Evolutionary conservation across 768 basidiomycete species (phyloP), one percentile per base, ranked within the genome.

Genomic region (Termitomyces sp.): DNA sequence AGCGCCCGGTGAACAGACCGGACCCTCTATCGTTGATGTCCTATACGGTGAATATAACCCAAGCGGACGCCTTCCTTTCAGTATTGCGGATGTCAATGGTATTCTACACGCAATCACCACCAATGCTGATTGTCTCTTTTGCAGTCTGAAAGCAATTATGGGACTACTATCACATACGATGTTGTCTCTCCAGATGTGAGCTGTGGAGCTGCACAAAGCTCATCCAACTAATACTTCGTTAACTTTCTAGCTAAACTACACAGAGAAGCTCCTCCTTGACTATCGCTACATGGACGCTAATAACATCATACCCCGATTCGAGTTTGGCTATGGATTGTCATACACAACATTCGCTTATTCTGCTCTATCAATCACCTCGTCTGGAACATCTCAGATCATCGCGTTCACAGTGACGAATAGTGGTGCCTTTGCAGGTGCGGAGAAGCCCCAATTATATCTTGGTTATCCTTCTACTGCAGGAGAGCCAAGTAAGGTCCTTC

Each of bases 31-130:
- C 18, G 80, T 87, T 15, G 91, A 94, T 63, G 79, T 96, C 18
- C 68, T 94, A 5, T 92, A 84, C 60, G 93, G 92, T 0, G 72
- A 71, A 22, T 85, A 84, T 68, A 94, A 92, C 66, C 93, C 92
- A 0, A 82, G 81, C 56, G 87, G 85, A 13, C 79, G 85, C 41
- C 69, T 88, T n/a, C 84, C 86, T 0, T 88, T 85, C 66, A 85
- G 88, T 13, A 88, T 94, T 64, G 87, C 85, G 2, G 86, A 90
- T 65, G 78, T 77, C 74, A 64, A 10, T 6, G 26, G 20, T 8
- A 24, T 20, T 39, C 4, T 5, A 9, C 7, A 10, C n/a, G n/a
- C 5, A 2, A 3, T 29, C 22, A 24, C 37, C 29, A 39, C 8
- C 1, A 20, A 15, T 18, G 62, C 39, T 36, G 28, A 49, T 24